A percentile compares a stretch with the other conserved stretches of the same genome.
Evolutionary conservation across 2,329 filamentous ascomycete species (phyloP).

Genomic region (Aspergillus sp.): DNA sequence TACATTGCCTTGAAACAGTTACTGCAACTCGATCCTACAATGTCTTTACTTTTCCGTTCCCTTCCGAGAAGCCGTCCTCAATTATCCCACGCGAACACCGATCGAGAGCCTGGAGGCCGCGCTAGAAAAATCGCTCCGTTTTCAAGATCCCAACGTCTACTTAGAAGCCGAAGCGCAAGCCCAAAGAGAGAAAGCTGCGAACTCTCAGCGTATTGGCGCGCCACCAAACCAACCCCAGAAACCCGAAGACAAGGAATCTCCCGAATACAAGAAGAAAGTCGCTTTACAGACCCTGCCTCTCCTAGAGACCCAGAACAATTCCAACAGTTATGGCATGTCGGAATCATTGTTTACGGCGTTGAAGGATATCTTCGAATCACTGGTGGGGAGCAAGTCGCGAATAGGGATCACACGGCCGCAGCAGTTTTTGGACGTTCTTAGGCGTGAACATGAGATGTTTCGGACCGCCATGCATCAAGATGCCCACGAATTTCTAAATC

Average conservation of each 20-base stretch:
- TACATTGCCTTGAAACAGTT: constrained; percentile 49
- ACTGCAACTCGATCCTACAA: constrained; percentile 97
- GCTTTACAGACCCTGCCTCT: constrained; percentile 83
- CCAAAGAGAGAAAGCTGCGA: constrained; percentile 40
- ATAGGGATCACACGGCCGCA: constrained; percentile 88
- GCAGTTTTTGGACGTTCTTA: constrained; percentile 87
- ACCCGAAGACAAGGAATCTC: constrained; percentile 89
- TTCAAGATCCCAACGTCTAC: constrained; percentile 54
- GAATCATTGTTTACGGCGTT: constrained; percentile 91
- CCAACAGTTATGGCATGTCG: constrained; percentile 77
- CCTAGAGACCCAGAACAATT: constrained; percentile 76
- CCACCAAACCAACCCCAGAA: constrained; percentile 53
- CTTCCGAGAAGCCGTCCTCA: constrained; percentile 90
- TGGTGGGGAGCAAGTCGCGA: constrained; percentile 72
- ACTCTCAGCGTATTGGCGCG: constrained; percentile 40
- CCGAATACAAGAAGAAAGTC: constrained; percentile 97
- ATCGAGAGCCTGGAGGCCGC: constrained; percentile 61
- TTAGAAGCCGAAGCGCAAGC: constrained; percentile 44
- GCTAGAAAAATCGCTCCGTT: constrained; percentile 43
- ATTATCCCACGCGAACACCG: constrained; percentile 70
- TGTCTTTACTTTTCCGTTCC: constrained; percentile 92
- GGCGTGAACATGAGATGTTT: constrained; percentile 95
- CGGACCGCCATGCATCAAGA: constrained; percentile 96
- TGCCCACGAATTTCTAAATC: constrained; percentile 91
- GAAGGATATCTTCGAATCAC: constrained; percentile 90